phyloP scores from a whole-genome alignment of 192 early-diverging fungal species.

The Coemansia sp. region DNA sequence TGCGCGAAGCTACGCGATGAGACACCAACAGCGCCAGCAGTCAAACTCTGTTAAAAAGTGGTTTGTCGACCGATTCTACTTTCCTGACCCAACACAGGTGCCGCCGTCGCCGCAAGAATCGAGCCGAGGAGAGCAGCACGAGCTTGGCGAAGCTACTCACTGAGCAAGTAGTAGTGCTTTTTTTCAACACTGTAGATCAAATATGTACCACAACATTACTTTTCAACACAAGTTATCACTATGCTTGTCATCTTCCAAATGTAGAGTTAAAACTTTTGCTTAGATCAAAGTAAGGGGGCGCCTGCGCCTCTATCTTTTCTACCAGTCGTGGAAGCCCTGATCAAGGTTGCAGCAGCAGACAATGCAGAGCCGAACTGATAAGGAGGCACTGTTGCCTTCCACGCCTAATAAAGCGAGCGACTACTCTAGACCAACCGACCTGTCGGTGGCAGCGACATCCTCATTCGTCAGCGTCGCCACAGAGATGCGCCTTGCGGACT shows the following conservation, averaged over 20 bases:
- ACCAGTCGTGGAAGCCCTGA: slow-evolving; percentile 24
- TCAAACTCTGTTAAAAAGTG: slow-evolving; percentile 40
- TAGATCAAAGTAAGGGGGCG: background rate
- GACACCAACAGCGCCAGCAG: slow-evolving; percentile 45
- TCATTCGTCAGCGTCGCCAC: slow-evolving; percentile 18
- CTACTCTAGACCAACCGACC: background rate
- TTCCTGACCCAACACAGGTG: slow-evolving; percentile 47
- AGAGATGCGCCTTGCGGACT: slow-evolving; percentile 13
- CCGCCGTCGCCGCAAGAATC: slow-evolving; percentile 33
- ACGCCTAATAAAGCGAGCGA: background rate
- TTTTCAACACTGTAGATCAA: background rate
- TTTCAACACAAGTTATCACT: background rate
- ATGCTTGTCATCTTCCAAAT: no score
- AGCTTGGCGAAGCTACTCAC: slow-evolving; percentile 13
- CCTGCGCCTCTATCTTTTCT: background rate
- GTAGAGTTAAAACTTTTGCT: no score
- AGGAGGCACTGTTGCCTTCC: background rate
- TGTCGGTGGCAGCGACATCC: background rate
- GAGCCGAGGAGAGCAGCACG: slow-evolving; percentile 25
- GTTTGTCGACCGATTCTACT: slow-evolving; percentile 52
- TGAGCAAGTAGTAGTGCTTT: background rate
- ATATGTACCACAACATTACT: background rate
- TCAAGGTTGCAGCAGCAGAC: slow-evolving; percentile 15
- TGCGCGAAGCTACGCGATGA: slow-evolving; percentile 39
- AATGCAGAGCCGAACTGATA: slow-evolving; percentile 28